A percentile compares a stretch with the other conserved stretches of the same genome.
Evolutionary conservation across 805 yeast genomes (phyloP).

Genomic region (Pichia kluyveri): DNA sequence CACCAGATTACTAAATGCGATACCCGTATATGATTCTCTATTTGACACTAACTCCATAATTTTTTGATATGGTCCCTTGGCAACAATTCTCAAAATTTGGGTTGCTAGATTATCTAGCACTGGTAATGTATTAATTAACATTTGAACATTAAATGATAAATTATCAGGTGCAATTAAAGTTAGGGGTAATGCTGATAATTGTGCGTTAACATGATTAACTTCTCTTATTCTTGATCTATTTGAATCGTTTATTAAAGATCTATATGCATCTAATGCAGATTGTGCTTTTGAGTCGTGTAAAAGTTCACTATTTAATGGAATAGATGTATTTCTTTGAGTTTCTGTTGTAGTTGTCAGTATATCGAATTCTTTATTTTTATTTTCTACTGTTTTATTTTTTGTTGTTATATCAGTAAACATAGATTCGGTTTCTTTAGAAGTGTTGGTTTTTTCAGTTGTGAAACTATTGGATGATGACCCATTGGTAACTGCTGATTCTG

Average conservation of each 20-base stretch:
- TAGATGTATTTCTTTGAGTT: slow-evolving; percentile 22
- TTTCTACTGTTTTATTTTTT: not conserved
- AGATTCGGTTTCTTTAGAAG: too few species aligned
- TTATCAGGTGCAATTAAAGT: slow-evolving; percentile 47
- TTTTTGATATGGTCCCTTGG: slow-evolving; percentile 68
- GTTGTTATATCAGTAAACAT: too few species aligned
- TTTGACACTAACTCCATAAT: slow-evolving; percentile 61
- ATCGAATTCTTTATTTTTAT: not conserved
- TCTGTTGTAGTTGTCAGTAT: slow-evolving; percentile 12
- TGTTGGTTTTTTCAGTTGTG: not conserved
- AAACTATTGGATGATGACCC: too few species aligned
- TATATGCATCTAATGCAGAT: slow-evolving; percentile 20
- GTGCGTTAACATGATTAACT: slow-evolving; percentile 31
- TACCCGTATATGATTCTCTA: slow-evolving; percentile 57
- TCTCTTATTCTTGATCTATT: slow-evolving; percentile 11
- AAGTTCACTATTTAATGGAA: slow-evolving; percentile 29
- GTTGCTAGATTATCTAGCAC: slow-evolving; percentile 74
- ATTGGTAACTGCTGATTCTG: too few species aligned
- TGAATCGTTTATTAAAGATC: slow-evolving; percentile 16
- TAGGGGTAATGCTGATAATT: slow-evolving; percentile 52
- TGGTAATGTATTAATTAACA: slow-evolving; percentile 61
- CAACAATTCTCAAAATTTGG: slow-evolving; percentile 66
- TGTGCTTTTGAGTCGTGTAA: slow-evolving; percentile 18
- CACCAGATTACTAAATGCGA: slow-evolving; percentile 55
- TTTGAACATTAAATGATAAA: slow-evolving; percentile 52